Evolutionary conservation across 768 basidiomycete genomes (phyloP).

Genomic region (Boletus barrowsii): DNA sequence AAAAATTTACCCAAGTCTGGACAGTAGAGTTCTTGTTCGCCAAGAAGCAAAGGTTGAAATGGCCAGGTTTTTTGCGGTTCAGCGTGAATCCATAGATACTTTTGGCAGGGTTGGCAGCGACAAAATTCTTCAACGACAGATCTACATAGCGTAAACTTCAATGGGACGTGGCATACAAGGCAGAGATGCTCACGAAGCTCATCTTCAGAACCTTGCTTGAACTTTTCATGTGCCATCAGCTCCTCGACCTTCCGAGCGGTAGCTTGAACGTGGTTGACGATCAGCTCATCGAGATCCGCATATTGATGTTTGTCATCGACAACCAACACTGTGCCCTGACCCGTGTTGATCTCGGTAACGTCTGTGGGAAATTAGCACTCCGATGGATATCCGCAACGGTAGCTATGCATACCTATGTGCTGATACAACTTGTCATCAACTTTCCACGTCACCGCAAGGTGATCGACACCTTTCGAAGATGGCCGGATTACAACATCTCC

Average conservation of each 20-base stretch:
- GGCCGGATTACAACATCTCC: slow-evolving; percentile 97
- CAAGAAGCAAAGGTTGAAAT: slow-evolving; percentile 91
- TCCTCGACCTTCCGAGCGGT: slow-evolving; percentile 93
- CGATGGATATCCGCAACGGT: not conserved
- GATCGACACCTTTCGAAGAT: slow-evolving; percentile 89
- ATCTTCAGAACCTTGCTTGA: slow-evolving; percentile 82
- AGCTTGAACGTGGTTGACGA: slow-evolving; percentile 94
- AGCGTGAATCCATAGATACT: slow-evolving; percentile 95
- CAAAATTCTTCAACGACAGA: slow-evolving; percentile 81
- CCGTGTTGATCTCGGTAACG: slow-evolving; percentile 77
- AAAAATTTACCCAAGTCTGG: slow-evolving; percentile 74
- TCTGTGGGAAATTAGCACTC: slow-evolving; percentile 42
- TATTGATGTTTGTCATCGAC: slow-evolving; percentile 80
- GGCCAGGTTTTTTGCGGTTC: slow-evolving; percentile 86
- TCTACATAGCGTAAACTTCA: slow-evolving; percentile 44
- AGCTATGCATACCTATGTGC: slow-evolving; percentile 73
- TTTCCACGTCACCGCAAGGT: slow-evolving; percentile 98
- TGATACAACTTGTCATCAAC: slow-evolving; percentile 95
- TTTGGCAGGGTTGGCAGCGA: slow-evolving; percentile 90
- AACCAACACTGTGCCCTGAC: slow-evolving; percentile 64
- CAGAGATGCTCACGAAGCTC: slow-evolving; percentile 73
- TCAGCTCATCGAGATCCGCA: slow-evolving; percentile 92
- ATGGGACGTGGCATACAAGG: not conserved
- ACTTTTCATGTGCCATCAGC: slow-evolving; percentile 93
- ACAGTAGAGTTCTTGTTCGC: slow-evolving; percentile 88